These are phyloP conservation scores for Picochlorum sp. DNA, from an alignment of 139 green algal species.

Conservation along the genomic window DNA sequence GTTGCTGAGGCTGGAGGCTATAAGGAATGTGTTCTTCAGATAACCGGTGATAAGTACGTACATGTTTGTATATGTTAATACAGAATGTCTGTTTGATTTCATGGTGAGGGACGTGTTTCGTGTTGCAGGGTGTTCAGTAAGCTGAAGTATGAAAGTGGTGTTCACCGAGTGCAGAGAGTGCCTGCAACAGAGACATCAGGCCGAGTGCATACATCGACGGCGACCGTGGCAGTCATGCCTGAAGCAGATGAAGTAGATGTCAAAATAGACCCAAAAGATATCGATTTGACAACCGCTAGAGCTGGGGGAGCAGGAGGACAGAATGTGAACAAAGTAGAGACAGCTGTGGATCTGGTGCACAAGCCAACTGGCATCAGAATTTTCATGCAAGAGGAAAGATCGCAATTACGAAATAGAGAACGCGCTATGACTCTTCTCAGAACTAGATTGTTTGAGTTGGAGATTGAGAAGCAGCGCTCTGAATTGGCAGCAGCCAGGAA, in stretches of 20 bases:
- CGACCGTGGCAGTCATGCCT: slow-evolving; percentile 86
- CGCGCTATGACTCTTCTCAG: slow-evolving; percentile 81
- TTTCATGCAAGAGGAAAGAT: slow-evolving; percentile 86
- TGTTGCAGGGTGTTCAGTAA: slow-evolving; percentile 73
- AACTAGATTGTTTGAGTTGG: slow-evolving; percentile 86
- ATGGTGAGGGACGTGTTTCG: background rate
- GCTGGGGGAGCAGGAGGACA: slow-evolving; percentile 72
- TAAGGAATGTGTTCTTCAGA: slow-evolving; percentile 71
- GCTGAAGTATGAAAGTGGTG: slow-evolving; percentile 95
- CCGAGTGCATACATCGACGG: slow-evolving; percentile 94
- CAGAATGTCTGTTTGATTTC: background rate
- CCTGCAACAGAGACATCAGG: slow-evolving; percentile 87
- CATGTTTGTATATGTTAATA: background rate
- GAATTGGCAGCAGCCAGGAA: slow-evolving; percentile 61
- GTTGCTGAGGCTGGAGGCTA: slow-evolving; percentile 77
- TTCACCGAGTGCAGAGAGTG: slow-evolving; percentile 97
- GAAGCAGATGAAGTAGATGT: slow-evolving; percentile 80
- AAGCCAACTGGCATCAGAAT: slow-evolving; percentile 88
- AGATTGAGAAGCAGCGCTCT: slow-evolving; percentile 79
- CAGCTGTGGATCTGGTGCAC: slow-evolving; percentile 94
- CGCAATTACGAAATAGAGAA: slow-evolving; percentile 88
- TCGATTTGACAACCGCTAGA: slow-evolving; percentile 67
- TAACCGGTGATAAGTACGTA: slow-evolving; percentile 18
- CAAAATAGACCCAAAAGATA: slow-evolving; percentile 68
- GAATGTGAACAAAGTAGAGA: slow-evolving; percentile 95